phyloP scores from a whole-genome alignment of 2,329 filamentous ascomycete species.

The Trichoderma koningii region DNA sequence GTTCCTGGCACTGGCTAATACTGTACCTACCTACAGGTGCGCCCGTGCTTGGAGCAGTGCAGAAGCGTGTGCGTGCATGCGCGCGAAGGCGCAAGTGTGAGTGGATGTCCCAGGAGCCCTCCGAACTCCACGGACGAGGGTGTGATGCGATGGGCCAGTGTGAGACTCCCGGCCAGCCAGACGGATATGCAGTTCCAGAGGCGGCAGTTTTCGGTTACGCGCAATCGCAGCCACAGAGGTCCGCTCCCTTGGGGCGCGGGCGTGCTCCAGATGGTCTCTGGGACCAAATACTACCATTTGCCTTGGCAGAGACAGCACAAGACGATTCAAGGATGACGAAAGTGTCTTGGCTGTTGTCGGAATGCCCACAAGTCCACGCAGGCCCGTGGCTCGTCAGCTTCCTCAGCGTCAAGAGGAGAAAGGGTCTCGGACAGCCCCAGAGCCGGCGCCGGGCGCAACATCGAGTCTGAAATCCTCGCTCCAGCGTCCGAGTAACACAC shows the following conservation, averaged over 20 bases:
- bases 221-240: background rate
- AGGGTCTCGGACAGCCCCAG: background rate
- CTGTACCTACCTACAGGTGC: background rate
- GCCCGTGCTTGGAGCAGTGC: conserved; percentile 14
- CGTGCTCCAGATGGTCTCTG: conserved; percentile 3
- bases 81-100: conserved; percentile 19
- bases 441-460: conserved; percentile 11
- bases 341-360: background rate
- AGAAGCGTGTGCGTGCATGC: conserved; percentile 23
- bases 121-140: conserved; percentile 19
- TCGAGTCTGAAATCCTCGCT: conserved; percentile 14
- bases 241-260: background rate
- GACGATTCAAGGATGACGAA: background rate
- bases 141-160: conserved; percentile 23
- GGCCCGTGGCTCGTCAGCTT: conserved; percentile 8
- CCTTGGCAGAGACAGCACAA: background rate
- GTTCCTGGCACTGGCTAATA: background rate
- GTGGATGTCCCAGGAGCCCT: conserved; percentile 23
- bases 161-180: conserved; percentile 16
- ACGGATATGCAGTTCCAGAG: conserved; percentile 16
- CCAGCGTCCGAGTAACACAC: background rate
- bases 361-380: background rate
- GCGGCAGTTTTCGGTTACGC: conserved; percentile 22
- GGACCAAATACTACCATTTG: background rate
- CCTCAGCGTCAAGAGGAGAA: conserved; percentile 13